Conservation (phyloP, 2,329 filamentous ascomycete genomes). For the Hymenoscyphus fraxineus region DNA sequence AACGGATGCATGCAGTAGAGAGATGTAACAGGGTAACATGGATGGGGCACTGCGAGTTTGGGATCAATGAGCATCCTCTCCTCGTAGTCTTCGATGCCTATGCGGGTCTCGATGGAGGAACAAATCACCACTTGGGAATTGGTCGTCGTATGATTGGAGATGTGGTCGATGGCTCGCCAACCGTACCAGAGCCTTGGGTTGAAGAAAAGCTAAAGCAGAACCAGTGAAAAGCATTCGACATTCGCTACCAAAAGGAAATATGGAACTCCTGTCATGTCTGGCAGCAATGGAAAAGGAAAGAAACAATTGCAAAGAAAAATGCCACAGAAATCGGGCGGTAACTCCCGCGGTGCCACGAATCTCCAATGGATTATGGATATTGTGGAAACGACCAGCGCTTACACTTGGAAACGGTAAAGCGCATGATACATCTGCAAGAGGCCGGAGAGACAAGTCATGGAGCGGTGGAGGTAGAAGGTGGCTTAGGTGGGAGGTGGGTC, state of each 20-base stretch:
- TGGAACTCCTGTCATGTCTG: neutral
- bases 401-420: neutral
- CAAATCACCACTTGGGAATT: neutral
- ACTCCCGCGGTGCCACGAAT: neutral
- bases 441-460: neutral
- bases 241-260: neutral
- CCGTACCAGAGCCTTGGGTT: neutral
- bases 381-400: neutral
- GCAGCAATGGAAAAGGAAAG: neutral
- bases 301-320: neutral
- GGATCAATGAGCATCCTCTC: neutral
- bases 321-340: neutral
- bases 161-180: neutral
- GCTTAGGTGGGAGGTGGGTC: too few relatives aligned
- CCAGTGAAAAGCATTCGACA: neutral
- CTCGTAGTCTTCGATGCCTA: slow-evolving; percentile 2
- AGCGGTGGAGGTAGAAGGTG: too few relatives aligned
- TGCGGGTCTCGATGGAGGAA: neutral
- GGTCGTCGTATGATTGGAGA: neutral
- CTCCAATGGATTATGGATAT: neutral
- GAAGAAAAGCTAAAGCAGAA: neutral
- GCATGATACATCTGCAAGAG: neutral
- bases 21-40: neutral
- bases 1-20: neutral
- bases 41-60: neutral